Percentiles rank a stretch among this genome's conserved stretches.
phyloP scores from a whole-genome alignment of 495 filamentous ascomycete species.

The Hypoxylon rickii region DNA sequence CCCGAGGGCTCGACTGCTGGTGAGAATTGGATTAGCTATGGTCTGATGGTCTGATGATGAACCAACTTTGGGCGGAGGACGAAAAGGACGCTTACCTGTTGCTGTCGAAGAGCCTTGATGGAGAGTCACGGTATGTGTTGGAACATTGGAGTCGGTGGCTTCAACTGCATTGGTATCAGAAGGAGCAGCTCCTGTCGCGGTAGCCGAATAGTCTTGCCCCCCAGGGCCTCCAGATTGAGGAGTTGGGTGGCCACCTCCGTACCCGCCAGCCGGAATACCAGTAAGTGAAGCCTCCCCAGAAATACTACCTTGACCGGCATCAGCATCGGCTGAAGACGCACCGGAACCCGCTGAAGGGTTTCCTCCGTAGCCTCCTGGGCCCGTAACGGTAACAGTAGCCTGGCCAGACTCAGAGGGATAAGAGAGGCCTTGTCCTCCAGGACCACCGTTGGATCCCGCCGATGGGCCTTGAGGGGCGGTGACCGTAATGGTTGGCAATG shows the following conservation, averaged over 20 bases:
- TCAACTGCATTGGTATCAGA: constrained; percentile 13
- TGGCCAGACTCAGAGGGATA: constrained; percentile 7
- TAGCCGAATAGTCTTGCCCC: constrained; percentile 5
- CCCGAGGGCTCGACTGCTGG: constrained; percentile 13
- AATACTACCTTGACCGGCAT: constrained; percentile 8
- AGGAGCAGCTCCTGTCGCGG: background rate
- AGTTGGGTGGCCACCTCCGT: constrained; percentile 26
- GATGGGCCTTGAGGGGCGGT: constrained; percentile 16
- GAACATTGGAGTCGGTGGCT: constrained; percentile 9
- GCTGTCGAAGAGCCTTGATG: background rate
- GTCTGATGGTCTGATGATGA: background rate
- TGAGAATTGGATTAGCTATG: constrained; percentile 5
- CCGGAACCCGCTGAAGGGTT: constrained; percentile 17
- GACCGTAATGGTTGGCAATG: constrained; percentile 20
- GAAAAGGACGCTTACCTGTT: constrained; percentile 9
- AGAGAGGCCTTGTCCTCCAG: constrained; percentile 27
- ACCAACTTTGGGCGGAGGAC: background rate
- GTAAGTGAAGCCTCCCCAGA: constrained; percentile 7
- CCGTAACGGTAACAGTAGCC: constrained; percentile 16
- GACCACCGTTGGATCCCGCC: constrained; percentile 14
- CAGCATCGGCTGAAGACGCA: constrained; percentile 5
- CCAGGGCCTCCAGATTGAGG: constrained; percentile 17
- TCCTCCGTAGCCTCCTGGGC: constrained; percentile 21
- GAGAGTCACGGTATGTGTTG: constrained; percentile 28
- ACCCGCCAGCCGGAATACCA: constrained; percentile 21